phyloP scores from a whole-genome alignment of 176 grass and related monocot genomes.

The Musa beccarii region DNA sequence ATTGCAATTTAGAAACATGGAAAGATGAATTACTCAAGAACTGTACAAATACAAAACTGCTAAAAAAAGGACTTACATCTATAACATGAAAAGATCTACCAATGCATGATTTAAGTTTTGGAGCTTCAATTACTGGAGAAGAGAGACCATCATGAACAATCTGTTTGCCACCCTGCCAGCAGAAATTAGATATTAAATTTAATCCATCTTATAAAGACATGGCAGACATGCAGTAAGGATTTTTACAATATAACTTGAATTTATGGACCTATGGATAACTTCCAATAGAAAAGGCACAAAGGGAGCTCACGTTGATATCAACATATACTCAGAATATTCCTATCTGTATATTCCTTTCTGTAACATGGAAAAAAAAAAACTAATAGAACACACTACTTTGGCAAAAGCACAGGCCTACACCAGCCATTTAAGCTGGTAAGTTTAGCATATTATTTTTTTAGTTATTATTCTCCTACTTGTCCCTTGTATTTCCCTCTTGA shows the following conservation, averaged over 20 bases:
- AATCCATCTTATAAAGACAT: neutral
- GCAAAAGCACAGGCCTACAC: neutral
- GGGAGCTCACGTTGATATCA: neutral
- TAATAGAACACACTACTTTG: neutral
- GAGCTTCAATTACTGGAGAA: conserved; percentile 44
- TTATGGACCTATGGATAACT: neutral
- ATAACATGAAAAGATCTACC: conserved; percentile 50
- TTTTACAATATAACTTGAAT: too few relatives aligned
- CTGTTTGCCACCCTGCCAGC: conserved; percentile 47
- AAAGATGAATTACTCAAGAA: neutral
- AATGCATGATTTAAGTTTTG: conserved; percentile 46
- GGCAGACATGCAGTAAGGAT: neutral
- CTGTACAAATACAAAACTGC: too few relatives aligned
- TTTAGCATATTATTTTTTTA: too few relatives aligned
- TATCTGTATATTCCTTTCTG: neutral
- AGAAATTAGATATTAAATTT: conserved; percentile 1
- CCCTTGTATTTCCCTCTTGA: too few relatives aligned
- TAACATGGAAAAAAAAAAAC: neutral
- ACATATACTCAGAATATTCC: too few relatives aligned
- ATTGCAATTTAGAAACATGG: neutral
- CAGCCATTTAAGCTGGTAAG: too few relatives aligned
- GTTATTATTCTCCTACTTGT: too few relatives aligned
- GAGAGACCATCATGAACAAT: conserved; percentile 47
- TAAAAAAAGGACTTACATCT: conserved; percentile 35
- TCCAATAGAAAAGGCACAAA: neutral